Evolutionary conservation across 345 rosid genomes (phyloP), one percentile per base, ranked within the genome.

Genomic region (Linum usitatissimum): DNA sequence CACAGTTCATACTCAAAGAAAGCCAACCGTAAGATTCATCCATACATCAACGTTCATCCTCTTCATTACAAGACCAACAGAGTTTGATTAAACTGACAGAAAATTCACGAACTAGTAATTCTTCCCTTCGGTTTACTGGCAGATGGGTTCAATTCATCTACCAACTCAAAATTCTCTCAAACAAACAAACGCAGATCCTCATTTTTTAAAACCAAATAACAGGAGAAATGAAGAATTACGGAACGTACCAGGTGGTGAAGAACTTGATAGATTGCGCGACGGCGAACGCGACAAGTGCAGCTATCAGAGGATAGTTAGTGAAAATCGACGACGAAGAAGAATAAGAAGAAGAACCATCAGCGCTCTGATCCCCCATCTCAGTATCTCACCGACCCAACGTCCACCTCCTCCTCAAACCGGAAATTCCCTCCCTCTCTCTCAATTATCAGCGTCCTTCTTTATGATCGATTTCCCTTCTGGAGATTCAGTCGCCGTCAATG

Each of bases 231-330:
- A 48, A 10, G 53, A 9, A 45, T 10, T 45, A 45, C 10, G 14
- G 17, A 23, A 45, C 38, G 61, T 83, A 85, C 96, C 95, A 76
- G 76, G 79, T 58, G 71, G 86, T 80, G 77, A 88, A 82, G 74
- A 84, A 49, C 79, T 91, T 88, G 71, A 70, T 70, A 61, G 76
- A 64, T 63, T 91, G 98, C 40, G 91, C 90, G 64, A 91, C 60
- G 62, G 80, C 72, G 66, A 85, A 82, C 19, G 92, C 75, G 6
- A 77, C 40, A 5, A 85, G 6, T 49, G 98, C 81, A 18, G 80
- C 83, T 31, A 86, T 61, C 23, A 91, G 85, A 70, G 93, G 93
- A 51, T 72, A 86, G 67, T 86, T 91, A 14, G 77, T 69, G 51
- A 79, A 66, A 6, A 82, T 57, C 0, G 87, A 77, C 6, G 71